Evolutionary conservation across 2,329 filamentous ascomycete species (phyloP).

Genomic region (Claviceps quebecensis): DNA sequence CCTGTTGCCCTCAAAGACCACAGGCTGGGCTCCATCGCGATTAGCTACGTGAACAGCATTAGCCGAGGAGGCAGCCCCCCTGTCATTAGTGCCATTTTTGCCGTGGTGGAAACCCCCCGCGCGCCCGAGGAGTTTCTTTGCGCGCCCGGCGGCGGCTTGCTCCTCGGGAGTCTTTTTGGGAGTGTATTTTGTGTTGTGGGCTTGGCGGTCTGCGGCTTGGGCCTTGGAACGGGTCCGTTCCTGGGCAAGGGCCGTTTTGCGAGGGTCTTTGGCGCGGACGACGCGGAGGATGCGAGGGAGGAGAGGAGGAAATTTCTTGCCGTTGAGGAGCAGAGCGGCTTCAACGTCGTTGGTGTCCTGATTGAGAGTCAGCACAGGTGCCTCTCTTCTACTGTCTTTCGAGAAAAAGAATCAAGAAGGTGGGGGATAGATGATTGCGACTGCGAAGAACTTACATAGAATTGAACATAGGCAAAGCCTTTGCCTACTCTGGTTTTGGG

Average conservation of each 20-base stretch:
- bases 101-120: slow-evolving; percentile 42
- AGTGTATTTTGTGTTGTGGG: slow-evolving; percentile 41
- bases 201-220: slow-evolving; percentile 22
- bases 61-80: slow-evolving; percentile 1
- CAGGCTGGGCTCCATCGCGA: slow-evolving; percentile 39
- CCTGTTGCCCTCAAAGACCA: slow-evolving; percentile 72
- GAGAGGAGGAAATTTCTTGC: slow-evolving; percentile 87
- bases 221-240: slow-evolving; percentile 17
- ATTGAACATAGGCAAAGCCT: slow-evolving; percentile 95
- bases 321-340: slow-evolving; percentile 74
- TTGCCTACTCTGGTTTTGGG: slow-evolving; percentile 86
- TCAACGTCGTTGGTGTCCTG: slow-evolving; percentile 78
- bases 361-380: background rate
- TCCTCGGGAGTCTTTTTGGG: slow-evolving; percentile 58
- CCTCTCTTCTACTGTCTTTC: background rate
- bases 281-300: slow-evolving; percentile 82
- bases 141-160: slow-evolving; percentile 58
- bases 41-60: slow-evolving; percentile 15
- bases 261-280: slow-evolving; percentile 64
- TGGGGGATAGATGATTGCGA: background rate
- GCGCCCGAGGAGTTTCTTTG: slow-evolving; percentile 58
- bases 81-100: slow-evolving; percentile 15
- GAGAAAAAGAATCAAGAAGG: background rate
- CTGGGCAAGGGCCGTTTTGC: slow-evolving; percentile 40
- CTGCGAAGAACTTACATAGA: slow-evolving; percentile 41